Base-by-base conservation (phyloP, 352 stramenopile genomes). In the Globisporangium emineosum region DNA sequence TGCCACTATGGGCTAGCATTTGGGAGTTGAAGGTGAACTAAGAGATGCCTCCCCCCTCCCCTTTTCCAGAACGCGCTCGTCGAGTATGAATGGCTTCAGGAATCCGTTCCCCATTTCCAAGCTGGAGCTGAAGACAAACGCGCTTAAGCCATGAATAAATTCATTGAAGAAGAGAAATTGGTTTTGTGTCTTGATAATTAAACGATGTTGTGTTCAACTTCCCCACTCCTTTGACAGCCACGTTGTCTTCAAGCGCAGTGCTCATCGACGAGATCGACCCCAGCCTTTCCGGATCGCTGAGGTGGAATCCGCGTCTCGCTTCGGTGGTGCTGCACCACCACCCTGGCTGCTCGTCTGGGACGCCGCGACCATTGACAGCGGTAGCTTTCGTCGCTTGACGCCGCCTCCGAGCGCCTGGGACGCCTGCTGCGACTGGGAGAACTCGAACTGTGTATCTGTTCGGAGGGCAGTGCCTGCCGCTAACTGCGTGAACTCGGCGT, bases 401-500 rank as follows among this genome's bases (percentile, higher is more conserved):
- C 25, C 27, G 5, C 52, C 42, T 13, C 51, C 62, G 37, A 62
- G 42, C 25, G 60, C 59, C 65, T 79, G 70, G 3, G 72, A 70
- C 30, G 51, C 33, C 10, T 65, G 32, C 30, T 65, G 65, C 45
- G 68, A 60, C 68, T 71, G 68, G 2, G 63, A 70, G 51, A 67
- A 62, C 50, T 87, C 74, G 23, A 71, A 78, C 50, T 81, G 69
- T n/a, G 78, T 76, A 37, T 88, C 68, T 80, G 70, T 47, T 15
- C 66, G 45, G 1, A 61, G 57, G 5, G 55, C 57, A 1, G 60
- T 62, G 12, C 52, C 61, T 13, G 63, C 49, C 7, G 74, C 72
- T 30, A 91, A 58, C 57, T 87, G 61, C 23, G 77, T 86, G 43
- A 93, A 93, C 58, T 90, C 81, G 1, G 74, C 49, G 53, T 93